Conservation (phyloP, 352 stramenopile species). For the Pythium guiyangense region DNA sequence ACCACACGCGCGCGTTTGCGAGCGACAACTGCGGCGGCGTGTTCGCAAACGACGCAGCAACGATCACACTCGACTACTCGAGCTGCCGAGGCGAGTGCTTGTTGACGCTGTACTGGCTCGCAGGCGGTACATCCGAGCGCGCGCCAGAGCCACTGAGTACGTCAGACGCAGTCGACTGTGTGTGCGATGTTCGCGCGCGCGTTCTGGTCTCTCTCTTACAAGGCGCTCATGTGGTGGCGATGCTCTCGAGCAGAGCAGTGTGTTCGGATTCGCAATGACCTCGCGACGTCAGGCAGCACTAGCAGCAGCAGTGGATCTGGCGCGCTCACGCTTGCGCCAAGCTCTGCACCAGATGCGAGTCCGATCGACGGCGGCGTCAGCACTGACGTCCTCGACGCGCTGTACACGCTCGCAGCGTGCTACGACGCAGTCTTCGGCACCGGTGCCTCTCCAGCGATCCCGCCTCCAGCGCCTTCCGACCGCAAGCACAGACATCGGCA, state of each 20-base stretch:
- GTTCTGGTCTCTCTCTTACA: neutral
- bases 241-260: conserved; percentile 7
- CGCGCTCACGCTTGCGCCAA: no score
- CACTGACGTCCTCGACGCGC: neutral
- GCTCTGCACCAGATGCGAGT: neutral
- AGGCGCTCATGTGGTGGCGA: neutral
- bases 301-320: neutral
- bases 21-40: conserved; percentile 29
- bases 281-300: neutral
- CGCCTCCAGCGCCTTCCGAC: no score
- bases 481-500: neutral
- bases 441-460: neutral
- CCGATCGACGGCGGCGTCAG: neutral
- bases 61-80: conserved; percentile 40
- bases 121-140: conserved; percentile 15
- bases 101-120: conserved; percentile 46
- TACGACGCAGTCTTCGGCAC: neutral
- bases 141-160: conserved; percentile 20
- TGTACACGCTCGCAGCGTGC: neutral
- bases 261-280: conserved; percentile 6
- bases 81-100: conserved; percentile 26
- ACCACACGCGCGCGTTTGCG: conserved; percentile 23
- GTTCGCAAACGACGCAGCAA: conserved; percentile 21
- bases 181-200: neutral
- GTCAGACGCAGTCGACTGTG: conserved; percentile 9